Percentiles rank a stretch among this genome's conserved stretches.
These are phyloP conservation scores for Podospora comata DNA, from an alignment of 495 filamentous ascomycete species.

Conservation along the genomic window DNA sequence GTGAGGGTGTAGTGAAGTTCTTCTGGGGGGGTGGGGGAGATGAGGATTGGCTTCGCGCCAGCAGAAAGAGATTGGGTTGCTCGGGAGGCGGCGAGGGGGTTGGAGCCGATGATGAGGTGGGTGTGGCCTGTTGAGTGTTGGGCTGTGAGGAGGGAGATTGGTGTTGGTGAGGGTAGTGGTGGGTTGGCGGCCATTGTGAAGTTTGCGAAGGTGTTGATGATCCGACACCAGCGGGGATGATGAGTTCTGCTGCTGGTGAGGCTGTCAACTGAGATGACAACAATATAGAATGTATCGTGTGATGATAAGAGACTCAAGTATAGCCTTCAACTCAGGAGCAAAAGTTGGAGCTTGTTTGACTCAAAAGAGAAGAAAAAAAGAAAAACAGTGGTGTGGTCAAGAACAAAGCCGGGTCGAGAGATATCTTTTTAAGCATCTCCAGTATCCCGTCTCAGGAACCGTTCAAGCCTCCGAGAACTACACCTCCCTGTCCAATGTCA, in stretches of 20 bases:
- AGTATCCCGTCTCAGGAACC: background rate
- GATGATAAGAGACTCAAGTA: background rate
- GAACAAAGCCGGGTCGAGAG: background rate
- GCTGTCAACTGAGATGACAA: background rate
- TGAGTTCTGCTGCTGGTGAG: background rate
- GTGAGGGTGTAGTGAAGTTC: constrained; percentile 67
- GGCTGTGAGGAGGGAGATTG: constrained; percentile 69
- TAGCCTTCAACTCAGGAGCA: background rate
- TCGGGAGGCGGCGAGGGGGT: constrained; percentile 79
- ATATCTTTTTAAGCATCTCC: background rate
- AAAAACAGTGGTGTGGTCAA: background rate
- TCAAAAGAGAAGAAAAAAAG: background rate
- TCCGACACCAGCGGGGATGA: background rate
- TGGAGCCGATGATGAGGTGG: constrained; percentile 83
- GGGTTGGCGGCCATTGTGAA: background rate
- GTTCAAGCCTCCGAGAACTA: background rate
- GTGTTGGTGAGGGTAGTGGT: background rate
- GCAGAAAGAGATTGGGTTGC: constrained; percentile 75
- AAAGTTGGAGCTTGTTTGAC: background rate
- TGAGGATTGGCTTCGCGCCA: constrained; percentile 83
- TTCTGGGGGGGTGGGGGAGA: constrained; percentile 63
- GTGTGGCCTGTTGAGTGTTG: constrained; percentile 71
- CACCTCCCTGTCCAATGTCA: background rate
- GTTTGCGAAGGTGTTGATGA: background rate
- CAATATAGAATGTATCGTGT: background rate